Evolutionary conservation across 1,284 basidiomycete genomes (phyloP), one percentile per base, ranked within the genome.

Genomic region (Irpex sp.): DNA sequence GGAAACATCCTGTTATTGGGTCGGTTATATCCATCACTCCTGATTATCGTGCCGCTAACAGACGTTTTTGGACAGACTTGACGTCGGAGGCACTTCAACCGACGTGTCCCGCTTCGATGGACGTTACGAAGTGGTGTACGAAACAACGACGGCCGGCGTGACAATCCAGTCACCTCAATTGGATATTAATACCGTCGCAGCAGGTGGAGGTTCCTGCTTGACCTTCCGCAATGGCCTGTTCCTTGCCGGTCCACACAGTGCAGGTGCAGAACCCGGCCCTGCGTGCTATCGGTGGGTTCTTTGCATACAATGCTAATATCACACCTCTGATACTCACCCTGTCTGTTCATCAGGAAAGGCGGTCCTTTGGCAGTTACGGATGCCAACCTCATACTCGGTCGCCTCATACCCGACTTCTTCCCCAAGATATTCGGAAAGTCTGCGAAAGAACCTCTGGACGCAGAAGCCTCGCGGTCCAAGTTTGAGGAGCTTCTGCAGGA

Each of bases 81-180:
- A 94, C 68, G 89, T 88, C 64, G 94, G 94, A 4, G 95, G 95
- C 0, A 97, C 95, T 0, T 91, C 88, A 0, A 96, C 94, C 0
- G 95, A 97, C 70, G 94, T 97, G 0, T 94, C 93, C 3, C 84
- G 95, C 8, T 97, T 88, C 71, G 90, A 88, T 26, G 94, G 94
- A 0, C 80, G 87, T 31, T 96, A 93, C 72, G 94, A 97, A 74
- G 83, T 90, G 26, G 91, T 95, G 0, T 94, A 93, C 73, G 95
- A 98, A 75, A 94, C 95, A 0, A 94, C 92, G 0, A 94, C 95
- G 0, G 95, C 95, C 0, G 94, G 94, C 0, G 89, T 97, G 9
- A 90, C 90, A 0, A 93, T 98, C 61, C 92, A 95, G 70, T 89
- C 88, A 11, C 93, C 94, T 0, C 94, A 97, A 72, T 81, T 94